A percentile compares a stretch with the other conserved stretches of the same genome.
Conservation (phyloP, 139 green algal genomes). For the Raphidocelis subcapitata region DNA sequence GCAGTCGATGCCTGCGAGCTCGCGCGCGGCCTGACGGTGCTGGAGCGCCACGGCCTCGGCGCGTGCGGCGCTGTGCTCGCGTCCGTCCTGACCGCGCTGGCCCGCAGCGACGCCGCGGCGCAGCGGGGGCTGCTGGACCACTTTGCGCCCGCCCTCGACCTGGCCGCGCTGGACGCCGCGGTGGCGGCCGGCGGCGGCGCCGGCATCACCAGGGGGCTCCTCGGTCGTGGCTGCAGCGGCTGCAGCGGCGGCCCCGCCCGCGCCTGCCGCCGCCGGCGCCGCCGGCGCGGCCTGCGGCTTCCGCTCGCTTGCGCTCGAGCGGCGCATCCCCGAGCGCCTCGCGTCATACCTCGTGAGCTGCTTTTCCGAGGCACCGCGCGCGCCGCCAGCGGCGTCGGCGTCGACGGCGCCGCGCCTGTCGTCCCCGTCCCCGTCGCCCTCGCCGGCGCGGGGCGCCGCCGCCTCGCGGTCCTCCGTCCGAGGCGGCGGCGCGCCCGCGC, state of each 20-base stretch:
- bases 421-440: no score
- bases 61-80: constrained; percentile 40
- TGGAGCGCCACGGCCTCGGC: constrained; percentile 23
- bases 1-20: constrained; percentile 14
- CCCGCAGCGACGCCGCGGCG: constrained; percentile 40
- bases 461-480: no score
- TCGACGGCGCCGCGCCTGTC: no score
- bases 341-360: constrained; percentile 38
- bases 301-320: constrained; percentile 42
- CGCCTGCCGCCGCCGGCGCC: neutral
- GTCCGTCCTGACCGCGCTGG: constrained; percentile 54
- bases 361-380: constrained; percentile 32
- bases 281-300: constrained; percentile 16
- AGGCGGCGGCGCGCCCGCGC: neutral
- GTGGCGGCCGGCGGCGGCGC: neutral
- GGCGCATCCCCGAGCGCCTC: constrained; percentile 25
- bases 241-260: constrained; percentile 13
- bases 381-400: no score
- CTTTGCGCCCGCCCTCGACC: constrained; percentile 44
- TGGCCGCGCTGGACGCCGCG: constrained; percentile 32
- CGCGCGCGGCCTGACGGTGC: constrained; percentile 33
- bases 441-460: no score
- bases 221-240: constrained; percentile 13
- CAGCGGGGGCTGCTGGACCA: constrained; percentile 54
- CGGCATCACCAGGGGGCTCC: constrained; percentile 9